Evolutionary conservation across 345 rosid genomes (phyloP), one percentile per base, ranked within the genome.

Genomic region (Lumnitzera littorea): DNA sequence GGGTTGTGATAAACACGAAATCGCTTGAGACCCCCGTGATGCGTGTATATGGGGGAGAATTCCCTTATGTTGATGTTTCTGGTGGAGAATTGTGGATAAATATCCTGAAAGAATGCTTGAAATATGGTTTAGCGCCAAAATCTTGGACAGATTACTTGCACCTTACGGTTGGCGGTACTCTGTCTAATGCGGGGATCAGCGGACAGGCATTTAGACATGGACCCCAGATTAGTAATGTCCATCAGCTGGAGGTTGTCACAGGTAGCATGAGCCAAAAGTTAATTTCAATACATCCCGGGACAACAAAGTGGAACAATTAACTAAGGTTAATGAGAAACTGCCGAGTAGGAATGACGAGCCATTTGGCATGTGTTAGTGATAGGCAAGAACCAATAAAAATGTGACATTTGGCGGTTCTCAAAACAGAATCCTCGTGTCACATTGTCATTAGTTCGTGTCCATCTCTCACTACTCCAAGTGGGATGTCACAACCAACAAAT

Each of bases 81-180:
- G 99, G 89, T n/a, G 95, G 88, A 56, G 91, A 86, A 61, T 63
- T 94, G 57, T 94, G 99, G 99, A 86, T 87, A 69, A 84, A 94
- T 75, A 82, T 94, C 72, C 84, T 94, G 64, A 78, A 54, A 24
- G 91, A 83, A 67, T 75, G 82, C 72, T 72, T 86, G 63, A 81
- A 74, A 72, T 73, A 80, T 72, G 97, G 97, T 60, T 76, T 94
- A 66, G 83, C 99, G 48, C 99, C 99, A 31, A 84, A 81, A 61
- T 90, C 99, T 20, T 94, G 95, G 96, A 86, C 99, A 9, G 99
- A 94, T 74, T 94, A 87, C 76, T 79, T 94, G 64, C 84, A 84
- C 73, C 86, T 94, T 51, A 94, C 86, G 2, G 97, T 90, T 49
- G 99, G 99, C 15, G 99, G 99, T 47, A 94, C 97, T 46, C 82